Base-by-base conservation (phyloP, 352 stramenopile genomes). In the Globisporangium radiosum region DNA sequence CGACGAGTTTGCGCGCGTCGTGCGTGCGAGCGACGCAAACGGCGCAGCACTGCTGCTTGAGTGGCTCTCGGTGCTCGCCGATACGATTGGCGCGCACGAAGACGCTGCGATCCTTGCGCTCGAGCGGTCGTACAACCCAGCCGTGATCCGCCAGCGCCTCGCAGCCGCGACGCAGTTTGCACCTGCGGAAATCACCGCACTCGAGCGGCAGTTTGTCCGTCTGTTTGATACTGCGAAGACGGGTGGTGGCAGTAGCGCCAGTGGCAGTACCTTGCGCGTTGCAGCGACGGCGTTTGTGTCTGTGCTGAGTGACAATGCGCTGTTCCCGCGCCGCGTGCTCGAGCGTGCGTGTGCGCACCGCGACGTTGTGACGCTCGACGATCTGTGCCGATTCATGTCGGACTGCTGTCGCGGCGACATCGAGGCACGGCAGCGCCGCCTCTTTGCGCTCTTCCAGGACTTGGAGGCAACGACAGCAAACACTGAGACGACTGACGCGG, bases 341-440 rank as follows among this genome's bases (percentile, higher is more conserved):
- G 63, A 76, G 47, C 74, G 69, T 8, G 76, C 83, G n/a, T 85
- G 73, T 13, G 40, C 7, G 7, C 7, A 44, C 44, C 5, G n/a
- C 11, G 64, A 65, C 1, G 69, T 88, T 36, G 73, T 92, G 59
- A 64, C 85, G 14, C 92, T 95, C 68, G 78, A 92, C 43, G 80
- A 91, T 55, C 92, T 95, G 47, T 95, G 85, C 61, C 66, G 80
- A 42, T 84, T 95, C 42, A 58, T 93, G 15, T 92, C 85, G 8
- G 64, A 90, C 39, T 89, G 85, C 50, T 91, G 78, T 52, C 71
- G 83, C n/a, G 81, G 77, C 9, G 75, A 70, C 7, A 62, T 19
- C 7, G 63, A 81, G 3, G 56, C 71, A 13, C 81, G 62, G 54
- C 84, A 62, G 54, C 56, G 17, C 50, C 68, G 79, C 56, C 40